Percentiles rank a stretch among this genome's conserved stretches.
phyloP scores from a whole-genome alignment of 2,329 filamentous ascomycete species.

The Arthroderma sp. region DNA sequence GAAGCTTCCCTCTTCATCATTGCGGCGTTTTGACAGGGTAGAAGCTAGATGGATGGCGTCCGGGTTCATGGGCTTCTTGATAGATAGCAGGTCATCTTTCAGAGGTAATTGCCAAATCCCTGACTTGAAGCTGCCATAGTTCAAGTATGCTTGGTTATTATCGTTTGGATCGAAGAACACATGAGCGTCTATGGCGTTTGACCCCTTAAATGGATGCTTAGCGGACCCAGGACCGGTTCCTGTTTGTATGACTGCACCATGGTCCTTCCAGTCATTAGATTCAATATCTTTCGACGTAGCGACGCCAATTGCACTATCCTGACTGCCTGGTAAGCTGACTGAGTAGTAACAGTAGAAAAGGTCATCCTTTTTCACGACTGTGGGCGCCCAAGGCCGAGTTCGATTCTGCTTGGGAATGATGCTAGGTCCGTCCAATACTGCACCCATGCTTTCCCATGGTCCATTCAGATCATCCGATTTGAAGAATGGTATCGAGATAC shows the following conservation, averaged over 20 bases:
- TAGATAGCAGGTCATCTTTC: slow-evolving; percentile 18
- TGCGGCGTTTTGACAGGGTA: slow-evolving; percentile 11
- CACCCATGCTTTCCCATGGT: slow-evolving; percentile 22
- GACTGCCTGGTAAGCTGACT: slow-evolving; percentile 17
- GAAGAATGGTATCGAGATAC: slow-evolving; percentile 16
- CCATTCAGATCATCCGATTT: slow-evolving; percentile 18
- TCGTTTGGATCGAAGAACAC: slow-evolving; percentile 18
- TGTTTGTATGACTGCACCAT: slow-evolving; percentile 23
- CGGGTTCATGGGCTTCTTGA: slow-evolving; percentile 13
- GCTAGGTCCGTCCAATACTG: slow-evolving; percentile 19
- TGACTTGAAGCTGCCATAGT: slow-evolving; percentile 25
- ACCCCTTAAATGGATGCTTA: slow-evolving; percentile 20
- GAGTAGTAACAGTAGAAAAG: slow-evolving; percentile 27
- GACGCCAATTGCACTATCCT: slow-evolving; percentile 25
- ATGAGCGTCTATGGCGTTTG: slow-evolving; percentile 25
- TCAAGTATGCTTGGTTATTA: slow-evolving; percentile 17
- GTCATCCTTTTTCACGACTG: slow-evolving; percentile 17
- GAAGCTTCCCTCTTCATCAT: slow-evolving; percentile 24
- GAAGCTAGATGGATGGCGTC: slow-evolving; percentile 19
- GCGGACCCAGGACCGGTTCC: slow-evolving; percentile 15
- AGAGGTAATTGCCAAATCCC: slow-evolving; percentile 25
- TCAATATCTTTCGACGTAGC: slow-evolving; percentile 19
- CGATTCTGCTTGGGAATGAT: slow-evolving; percentile 20
- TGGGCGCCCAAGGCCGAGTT: slow-evolving; percentile 24
- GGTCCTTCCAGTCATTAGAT: slow-evolving; percentile 20